A percentile compares a stretch with the other conserved stretches of the same genome.
These are phyloP conservation scores for Cornus controversa DNA, from an alignment of 148 eudicot genomes.

Conservation along the genomic window DNA sequence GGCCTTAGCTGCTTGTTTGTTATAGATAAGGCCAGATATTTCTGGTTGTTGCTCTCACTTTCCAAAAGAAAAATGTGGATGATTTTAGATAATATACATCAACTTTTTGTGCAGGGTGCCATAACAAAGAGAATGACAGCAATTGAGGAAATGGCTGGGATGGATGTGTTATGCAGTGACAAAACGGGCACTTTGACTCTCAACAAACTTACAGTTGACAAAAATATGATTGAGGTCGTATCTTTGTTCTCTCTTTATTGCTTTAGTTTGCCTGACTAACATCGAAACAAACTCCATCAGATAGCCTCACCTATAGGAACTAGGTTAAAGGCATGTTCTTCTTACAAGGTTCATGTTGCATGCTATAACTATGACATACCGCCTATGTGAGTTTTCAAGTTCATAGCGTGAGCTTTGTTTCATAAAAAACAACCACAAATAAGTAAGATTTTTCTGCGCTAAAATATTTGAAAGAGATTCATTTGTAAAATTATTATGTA, in stretches of 20 bases:
- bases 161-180: conserved; percentile 89
- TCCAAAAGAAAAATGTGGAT: no score
- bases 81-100: not conserved
- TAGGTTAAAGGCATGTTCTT: not conserved
- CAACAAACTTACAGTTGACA: conserved; percentile 71
- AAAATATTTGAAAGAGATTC: not conserved
- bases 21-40: no score
- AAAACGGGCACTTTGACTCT: conserved; percentile 80
- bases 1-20: no score
- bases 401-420: not conserved
- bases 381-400: not conserved
- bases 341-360: not conserved
- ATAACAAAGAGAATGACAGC: conserved; percentile 89
- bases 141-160: conserved; percentile 84
- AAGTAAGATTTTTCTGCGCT: not conserved
- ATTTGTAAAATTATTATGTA: no score
- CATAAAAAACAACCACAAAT: not conserved
- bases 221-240: conserved; percentile 57
- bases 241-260: not conserved
- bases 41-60: no score
- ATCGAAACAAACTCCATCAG: not conserved
- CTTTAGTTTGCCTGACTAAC: not conserved
- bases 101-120: conserved; percentile 44
- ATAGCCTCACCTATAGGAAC: not conserved
- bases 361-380: not conserved